Percentiles rank a stretch among this genome's conserved stretches.
Evolutionary conservation across 2,329 filamentous ascomycete genomes (phyloP).

Genomic region (Exophiala spinifera): DNA sequence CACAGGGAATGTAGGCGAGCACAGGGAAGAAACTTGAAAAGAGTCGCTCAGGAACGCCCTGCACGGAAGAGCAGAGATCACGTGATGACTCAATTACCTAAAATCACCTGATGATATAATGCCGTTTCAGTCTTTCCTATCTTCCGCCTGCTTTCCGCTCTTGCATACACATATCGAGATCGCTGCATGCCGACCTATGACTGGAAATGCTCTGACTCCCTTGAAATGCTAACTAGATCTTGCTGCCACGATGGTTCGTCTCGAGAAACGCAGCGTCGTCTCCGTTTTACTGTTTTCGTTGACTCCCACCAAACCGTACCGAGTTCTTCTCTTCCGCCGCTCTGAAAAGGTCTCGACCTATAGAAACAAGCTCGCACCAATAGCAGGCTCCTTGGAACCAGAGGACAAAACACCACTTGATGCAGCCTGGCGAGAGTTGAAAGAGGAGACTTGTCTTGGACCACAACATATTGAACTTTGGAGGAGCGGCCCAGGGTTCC

Average conservation of each 20-base stretch:
- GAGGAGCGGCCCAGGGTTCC: constrained; percentile 58
- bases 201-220: too few relatives aligned
- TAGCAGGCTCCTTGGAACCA: constrained; percentile 60
- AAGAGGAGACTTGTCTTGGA: constrained; percentile 60
- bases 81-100: too few relatives aligned
- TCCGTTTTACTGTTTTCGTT: constrained; percentile 44
- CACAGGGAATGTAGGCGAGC: too few relatives aligned
- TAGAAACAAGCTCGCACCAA: constrained; percentile 58
- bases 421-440: constrained; percentile 61
- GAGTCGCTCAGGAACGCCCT: too few relatives aligned
- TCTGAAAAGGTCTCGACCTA: constrained; percentile 61
- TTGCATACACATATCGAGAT: not conserved
- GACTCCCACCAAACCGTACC: constrained; percentile 25
- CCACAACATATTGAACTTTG: constrained; percentile 48
- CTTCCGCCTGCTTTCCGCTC: too few relatives aligned
- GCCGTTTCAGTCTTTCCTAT: too few relatives aligned
- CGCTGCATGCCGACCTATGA: too few relatives aligned
- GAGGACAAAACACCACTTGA: constrained; percentile 52
- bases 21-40: too few relatives aligned
- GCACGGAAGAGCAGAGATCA: too few relatives aligned
- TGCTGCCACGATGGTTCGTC: not conserved
- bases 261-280: constrained; percentile 37
- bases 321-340: constrained; percentile 61
- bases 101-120: too few relatives aligned
- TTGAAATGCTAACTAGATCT: not conserved